Base-by-base conservation (phyloP, 2,329 filamentous ascomycete genomes). In the Beauveria varroae region DNA sequence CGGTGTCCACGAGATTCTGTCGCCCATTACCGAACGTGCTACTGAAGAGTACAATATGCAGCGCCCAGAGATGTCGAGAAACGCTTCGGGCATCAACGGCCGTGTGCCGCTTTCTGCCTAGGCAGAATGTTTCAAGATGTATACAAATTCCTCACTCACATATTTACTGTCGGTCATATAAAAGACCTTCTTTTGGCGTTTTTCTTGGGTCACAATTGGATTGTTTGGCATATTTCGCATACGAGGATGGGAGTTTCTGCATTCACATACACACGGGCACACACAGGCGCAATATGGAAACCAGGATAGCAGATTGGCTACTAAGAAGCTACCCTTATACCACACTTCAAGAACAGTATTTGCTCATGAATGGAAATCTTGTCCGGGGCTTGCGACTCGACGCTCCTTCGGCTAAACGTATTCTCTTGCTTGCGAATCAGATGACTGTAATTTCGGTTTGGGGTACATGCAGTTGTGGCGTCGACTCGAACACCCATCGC, bases 11-110 rank as follows among this genome's bases (percentile, higher is more conserved):
- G 71, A 74, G 43, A 65, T 68, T 6, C 60, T 76, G 24, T 63
- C 69, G 10, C 68, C 73, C 24, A 72, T 76, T 12, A 68, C 69
- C 0, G 74, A 75, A 63, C 68, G 70, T 34, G 61, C 22, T n/a
- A 43, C 44, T 6, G 57, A 60, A 41, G 52, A 56, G 14, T 49
- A 46, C 40, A 51, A 4, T 40, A 26, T 37, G 28, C 46, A 41
- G n/a, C 47, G 46, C 20, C 47, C 53, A 5, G 37, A 34, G 22
- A 57, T 62, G 46, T 28, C 53, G 26, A 49, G 60, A 37, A 52
- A 10, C n/a, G 46, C 62, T 18, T 63, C 64, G 4, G 57, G 58
- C 10, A 61, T 62, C 3, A 62, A 43, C 8, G 28, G n/a, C 14
- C 47, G n/a, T 2, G 37, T 51, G 14, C 47, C 37, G 8, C 52